Percentiles rank a stretch among this genome's conserved stretches.
Conservation (phyloP, 805 yeast genomes). For the Saturnispora besseyi region DNA sequence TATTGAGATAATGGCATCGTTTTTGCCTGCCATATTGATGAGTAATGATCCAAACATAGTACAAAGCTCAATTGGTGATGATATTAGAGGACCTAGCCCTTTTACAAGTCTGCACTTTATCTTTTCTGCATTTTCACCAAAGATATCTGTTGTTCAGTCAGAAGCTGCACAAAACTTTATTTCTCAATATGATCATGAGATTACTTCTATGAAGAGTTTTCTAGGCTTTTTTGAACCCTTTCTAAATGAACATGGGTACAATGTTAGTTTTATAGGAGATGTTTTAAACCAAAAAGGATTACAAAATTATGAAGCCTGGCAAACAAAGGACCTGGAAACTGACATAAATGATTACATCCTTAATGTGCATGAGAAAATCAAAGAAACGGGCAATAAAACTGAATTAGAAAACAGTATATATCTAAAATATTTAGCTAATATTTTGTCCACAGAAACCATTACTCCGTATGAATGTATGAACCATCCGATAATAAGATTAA, state of each 20-base stretch:
- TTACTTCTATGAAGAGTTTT: constrained; percentile 16
- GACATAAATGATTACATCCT: background rate
- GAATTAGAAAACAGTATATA: constrained; percentile 40
- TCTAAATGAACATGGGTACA: background rate
- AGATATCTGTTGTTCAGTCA: constrained; percentile 25
- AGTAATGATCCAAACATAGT: background rate
- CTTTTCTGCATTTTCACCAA: constrained; percentile 25
- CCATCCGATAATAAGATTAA: constrained; percentile 74
- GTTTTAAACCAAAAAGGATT: background rate
- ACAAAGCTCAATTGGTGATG: constrained; percentile 14
- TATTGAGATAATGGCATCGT: background rate
- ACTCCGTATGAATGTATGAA: constrained; percentile 79
- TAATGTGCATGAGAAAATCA: background rate
- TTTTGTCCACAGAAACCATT: constrained; percentile 49
- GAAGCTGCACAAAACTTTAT: constrained; percentile 15
- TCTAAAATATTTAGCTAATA: constrained; percentile 45
- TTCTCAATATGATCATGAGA: background rate
- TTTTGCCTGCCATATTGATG: background rate
- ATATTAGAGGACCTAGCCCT: constrained; percentile 24
- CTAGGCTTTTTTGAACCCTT: constrained; percentile 21
- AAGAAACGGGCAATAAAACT: background rate
- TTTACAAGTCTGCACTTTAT: constrained; percentile 23
- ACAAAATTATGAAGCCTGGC: background rate
- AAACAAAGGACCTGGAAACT: background rate
- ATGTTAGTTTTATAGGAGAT: constrained; percentile 11